phyloP scores from a whole-genome alignment of 257 asterid genomes.

The Solanum sitiens region DNA sequence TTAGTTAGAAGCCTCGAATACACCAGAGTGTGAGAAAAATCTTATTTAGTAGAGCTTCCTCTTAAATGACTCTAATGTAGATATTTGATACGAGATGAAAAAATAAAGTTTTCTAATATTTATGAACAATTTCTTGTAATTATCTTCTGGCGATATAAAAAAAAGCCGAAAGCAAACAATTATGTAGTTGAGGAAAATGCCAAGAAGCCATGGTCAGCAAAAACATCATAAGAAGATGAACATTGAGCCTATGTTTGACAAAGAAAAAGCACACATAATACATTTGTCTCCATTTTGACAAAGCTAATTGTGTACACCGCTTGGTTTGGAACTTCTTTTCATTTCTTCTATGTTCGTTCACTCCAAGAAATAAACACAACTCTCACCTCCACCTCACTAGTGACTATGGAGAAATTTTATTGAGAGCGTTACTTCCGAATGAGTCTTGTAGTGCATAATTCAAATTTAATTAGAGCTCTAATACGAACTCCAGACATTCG shows the following conservation, averaged over 20 bases:
- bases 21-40: neutral
- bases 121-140: neutral
- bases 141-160: neutral
- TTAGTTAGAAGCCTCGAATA: neutral
- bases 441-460: accelerated
- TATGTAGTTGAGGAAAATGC: neutral
- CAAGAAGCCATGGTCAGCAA: neutral
- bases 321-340: neutral
- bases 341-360: neutral
- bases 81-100: neutral
- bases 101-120: neutral
- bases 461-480: accelerated
- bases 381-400: neutral
- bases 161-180: neutral
- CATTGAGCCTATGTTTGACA: neutral
- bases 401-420: no score
- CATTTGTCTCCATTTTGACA: neutral
- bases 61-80: neutral
- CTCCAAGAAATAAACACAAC: neutral
- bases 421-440: accelerated
- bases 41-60: neutral
- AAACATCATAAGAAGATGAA: neutral
- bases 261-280: neutral
- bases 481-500: no score
- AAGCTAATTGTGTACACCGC: neutral